These are phyloP conservation scores for Brasilioporus rufonigricans DNA, from an alignment of 768 basidiomycete genomes.

Conservation along the genomic window DNA sequence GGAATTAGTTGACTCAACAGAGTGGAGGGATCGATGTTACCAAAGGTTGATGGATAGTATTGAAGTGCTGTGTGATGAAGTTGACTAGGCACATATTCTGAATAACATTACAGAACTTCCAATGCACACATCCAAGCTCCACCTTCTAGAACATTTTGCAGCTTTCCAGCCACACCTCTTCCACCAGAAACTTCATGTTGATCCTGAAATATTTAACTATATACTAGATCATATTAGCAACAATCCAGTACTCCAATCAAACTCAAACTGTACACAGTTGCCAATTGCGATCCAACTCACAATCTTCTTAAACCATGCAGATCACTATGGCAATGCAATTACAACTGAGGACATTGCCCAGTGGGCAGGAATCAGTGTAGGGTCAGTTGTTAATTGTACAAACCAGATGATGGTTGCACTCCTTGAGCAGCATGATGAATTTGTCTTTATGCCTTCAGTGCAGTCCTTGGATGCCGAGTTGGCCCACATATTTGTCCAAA, in stretches of 20 bases:
- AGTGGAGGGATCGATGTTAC: too few relatives aligned
- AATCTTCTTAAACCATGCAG: background rate
- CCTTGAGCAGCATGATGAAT: background rate
- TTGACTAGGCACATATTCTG: too few relatives aligned
- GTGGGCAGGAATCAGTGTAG: background rate
- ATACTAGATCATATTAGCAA: background rate
- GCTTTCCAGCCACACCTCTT: background rate
- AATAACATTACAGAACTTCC: too few relatives aligned
- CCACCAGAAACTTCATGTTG: background rate
- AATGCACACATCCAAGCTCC: background rate
- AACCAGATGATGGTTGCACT: background rate
- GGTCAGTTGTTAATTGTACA: background rate
- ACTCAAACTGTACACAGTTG: too few relatives aligned
- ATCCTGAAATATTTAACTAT: background rate
- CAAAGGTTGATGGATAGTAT: too few relatives aligned
- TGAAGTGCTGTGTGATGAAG: too few relatives aligned
- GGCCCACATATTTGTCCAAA: background rate
- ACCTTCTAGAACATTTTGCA: background rate
- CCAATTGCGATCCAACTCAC: too few relatives aligned
- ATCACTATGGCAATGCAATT: background rate
- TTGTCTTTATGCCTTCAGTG: background rate
- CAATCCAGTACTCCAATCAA: too few relatives aligned
- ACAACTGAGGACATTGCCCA: background rate
- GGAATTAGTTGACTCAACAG: too few relatives aligned
- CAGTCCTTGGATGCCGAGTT: background rate